Conservation (phyloP, 495 filamentous ascomycete species). For the Talaromyces liani region DNA sequence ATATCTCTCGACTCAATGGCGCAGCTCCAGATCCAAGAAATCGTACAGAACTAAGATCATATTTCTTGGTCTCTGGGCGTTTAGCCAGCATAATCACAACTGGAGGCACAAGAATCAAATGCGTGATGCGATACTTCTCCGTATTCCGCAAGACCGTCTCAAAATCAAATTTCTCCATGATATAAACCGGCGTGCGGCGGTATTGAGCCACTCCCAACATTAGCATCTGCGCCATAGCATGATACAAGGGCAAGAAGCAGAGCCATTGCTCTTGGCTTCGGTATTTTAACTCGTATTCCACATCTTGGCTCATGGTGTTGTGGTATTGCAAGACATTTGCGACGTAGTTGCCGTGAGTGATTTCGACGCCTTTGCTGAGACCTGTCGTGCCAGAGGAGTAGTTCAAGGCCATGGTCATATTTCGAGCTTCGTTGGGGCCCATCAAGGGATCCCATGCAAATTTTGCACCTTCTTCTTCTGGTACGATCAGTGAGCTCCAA, state of each 20-base stretch:
- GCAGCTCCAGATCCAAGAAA: slow-evolving; percentile 23
- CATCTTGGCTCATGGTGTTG: slow-evolving; percentile 18
- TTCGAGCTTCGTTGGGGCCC: slow-evolving; percentile 24
- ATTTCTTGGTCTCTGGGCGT: slow-evolving; percentile 28
- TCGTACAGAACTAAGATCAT: slow-evolving; percentile 35
- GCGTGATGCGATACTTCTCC: slow-evolving; percentile 35
- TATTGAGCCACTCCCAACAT: slow-evolving; percentile 23
- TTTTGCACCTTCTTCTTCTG: slow-evolving; percentile 1
- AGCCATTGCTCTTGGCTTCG: slow-evolving; percentile 24
- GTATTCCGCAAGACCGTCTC: slow-evolving; percentile 31
- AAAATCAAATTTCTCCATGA: slow-evolving; percentile 44
- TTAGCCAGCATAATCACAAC: slow-evolving; percentile 42
- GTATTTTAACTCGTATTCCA: slow-evolving; percentile 19
- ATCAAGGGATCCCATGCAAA: slow-evolving; percentile 23
- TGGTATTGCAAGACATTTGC: slow-evolving; percentile 35
- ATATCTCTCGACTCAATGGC: slow-evolving; percentile 30
- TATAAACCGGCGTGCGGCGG: slow-evolving; percentile 25
- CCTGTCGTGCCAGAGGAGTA: slow-evolving; percentile 44
- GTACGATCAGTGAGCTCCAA: slow-evolving; percentile 23
- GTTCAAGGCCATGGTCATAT: slow-evolving; percentile 33
- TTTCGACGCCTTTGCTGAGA: slow-evolving; percentile 41
- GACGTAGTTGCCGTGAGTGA: slow-evolving; percentile 37
- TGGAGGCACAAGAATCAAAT: slow-evolving; percentile 38
- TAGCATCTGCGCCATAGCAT: slow-evolving; percentile 31
- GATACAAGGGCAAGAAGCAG: slow-evolving; percentile 40